Percentiles rank a stretch among this genome's conserved stretches.
phyloP scores from a whole-genome alignment of 2,329 filamentous ascomycete genomes.

The Dactylonectria estremocensis region DNA sequence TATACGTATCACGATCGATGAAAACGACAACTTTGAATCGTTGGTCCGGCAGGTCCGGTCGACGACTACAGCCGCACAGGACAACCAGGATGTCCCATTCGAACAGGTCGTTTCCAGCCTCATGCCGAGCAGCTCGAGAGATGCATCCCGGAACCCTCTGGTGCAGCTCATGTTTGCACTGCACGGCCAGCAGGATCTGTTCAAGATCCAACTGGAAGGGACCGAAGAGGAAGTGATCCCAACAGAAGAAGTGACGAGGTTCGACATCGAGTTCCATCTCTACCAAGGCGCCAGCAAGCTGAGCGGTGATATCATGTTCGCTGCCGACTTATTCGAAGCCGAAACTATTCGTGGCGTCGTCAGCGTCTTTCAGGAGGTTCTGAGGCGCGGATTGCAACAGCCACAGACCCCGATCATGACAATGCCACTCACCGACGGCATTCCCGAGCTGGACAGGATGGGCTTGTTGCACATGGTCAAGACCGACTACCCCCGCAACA shows the following conservation, averaged over 20 bases:
- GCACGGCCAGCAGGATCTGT: constrained; percentile 41
- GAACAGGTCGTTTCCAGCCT: constrained; percentile 34
- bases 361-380: constrained; percentile 34
- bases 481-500: constrained; percentile 36
- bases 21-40: constrained; percentile 30
- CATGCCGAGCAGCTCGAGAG: constrained; percentile 15
- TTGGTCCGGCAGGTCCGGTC: constrained; percentile 38
- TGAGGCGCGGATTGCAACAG: constrained; percentile 32
- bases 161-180: no score
- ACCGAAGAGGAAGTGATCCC: constrained; percentile 29
- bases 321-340: constrained; percentile 41
- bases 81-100: constrained; percentile 44
- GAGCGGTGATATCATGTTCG: constrained; percentile 33
- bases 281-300: constrained; percentile 36
- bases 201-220: constrained; percentile 34
- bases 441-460: constrained; percentile 26
- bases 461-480: constrained; percentile 33
- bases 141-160: constrained; percentile 24
- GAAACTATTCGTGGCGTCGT: constrained; percentile 40
- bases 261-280: constrained; percentile 47
- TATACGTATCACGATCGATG: constrained; percentile 41
- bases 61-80: constrained; percentile 29
- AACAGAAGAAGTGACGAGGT: constrained; percentile 28
- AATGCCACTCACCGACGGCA: constrained; percentile 2
- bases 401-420: constrained; percentile 20